Evolutionary conservation across 2,329 filamentous ascomycete species (phyloP), one percentile per base, ranked within the genome.

Genomic region (Fusarium sulawesiense): DNA sequence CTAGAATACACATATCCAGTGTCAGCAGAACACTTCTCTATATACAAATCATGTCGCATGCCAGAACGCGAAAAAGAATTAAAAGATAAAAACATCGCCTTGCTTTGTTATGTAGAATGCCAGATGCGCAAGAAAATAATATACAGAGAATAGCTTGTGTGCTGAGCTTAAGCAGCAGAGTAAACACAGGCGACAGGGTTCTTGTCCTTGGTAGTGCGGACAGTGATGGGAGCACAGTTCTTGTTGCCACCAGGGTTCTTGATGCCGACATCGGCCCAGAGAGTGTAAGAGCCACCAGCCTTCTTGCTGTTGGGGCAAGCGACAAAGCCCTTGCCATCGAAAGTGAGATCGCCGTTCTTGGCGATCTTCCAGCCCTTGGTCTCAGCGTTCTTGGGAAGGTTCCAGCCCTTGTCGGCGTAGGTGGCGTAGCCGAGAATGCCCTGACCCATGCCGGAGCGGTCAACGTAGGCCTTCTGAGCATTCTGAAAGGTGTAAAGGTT

Each of bases 401-500:
- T 29, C 23, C 40, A 29, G 7, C 50, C 50, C 42, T 34, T 34
- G 18, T 70, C 40, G 70, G 82, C 44, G 51, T 83, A 83, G 12
- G 83, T 86, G 41, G 82, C 81, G 80, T 87, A 90, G 42, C 83
- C 82, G 53, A 88, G 75, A 30, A 81, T 78, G 54, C 88, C 88
- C 69, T 86, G 84, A 70, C 85, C 84, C 86, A 88, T 88, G 73
- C 86, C 87, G 49, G 86, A 88, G 48, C 84, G 84, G 77, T 90
- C 87, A 56, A 84, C 83, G 71, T 76, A 89, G 62, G 87, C 64
- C 72, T 84, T 78, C 80, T 89, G 61, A 34, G 77, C 21, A 71
- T 12, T 80, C 42, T 78, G 77, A 27, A 72, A 37, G 23, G 30
- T 69, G 34, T 81, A 88, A 34, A 90, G 82, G 75, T 76, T 83